Percentiles rank a stretch among this genome's conserved stretches.
These are phyloP conservation scores for Debaryomycetaceae sp. DNA, from an alignment of 1,139 yeast species.

Conservation along the genomic window DNA sequence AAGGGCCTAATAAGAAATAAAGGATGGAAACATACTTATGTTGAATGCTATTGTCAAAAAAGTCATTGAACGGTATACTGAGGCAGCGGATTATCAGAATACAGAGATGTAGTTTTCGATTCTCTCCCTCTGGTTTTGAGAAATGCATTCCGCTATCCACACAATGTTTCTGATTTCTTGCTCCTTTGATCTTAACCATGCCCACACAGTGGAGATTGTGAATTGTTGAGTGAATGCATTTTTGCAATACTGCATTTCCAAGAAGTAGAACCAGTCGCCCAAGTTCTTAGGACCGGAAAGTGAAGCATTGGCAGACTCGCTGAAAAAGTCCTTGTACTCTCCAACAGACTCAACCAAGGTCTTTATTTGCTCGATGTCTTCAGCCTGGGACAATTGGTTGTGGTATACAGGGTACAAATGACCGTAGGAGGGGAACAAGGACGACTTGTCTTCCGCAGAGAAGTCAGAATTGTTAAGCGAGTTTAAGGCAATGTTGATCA, in stretches of 20 bases:
- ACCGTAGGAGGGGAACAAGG: slow-evolving; percentile 79
- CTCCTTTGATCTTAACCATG: slow-evolving; percentile 93
- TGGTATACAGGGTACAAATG: slow-evolving; percentile 75
- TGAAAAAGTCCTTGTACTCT: slow-evolving; percentile 69
- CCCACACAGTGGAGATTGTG: slow-evolving; percentile 87
- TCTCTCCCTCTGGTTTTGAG: slow-evolving; percentile 82
- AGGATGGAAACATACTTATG: neutral
- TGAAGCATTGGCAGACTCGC: slow-evolving; percentile 30
- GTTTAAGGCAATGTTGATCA: slow-evolving; percentile 87
- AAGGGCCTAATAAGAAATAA: neutral
- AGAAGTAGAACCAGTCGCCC: slow-evolving; percentile 90
- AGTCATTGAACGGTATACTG: neutral
- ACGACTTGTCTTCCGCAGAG: slow-evolving; percentile 62
- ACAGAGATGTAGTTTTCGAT: slow-evolving; percentile 76
- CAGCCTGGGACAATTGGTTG: slow-evolving; percentile 66
- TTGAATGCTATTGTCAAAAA: neutral
- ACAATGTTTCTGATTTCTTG: slow-evolving; percentile 96
- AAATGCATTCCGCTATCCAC: slow-evolving; percentile 98
- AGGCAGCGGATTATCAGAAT: slow-evolving; percentile 30
- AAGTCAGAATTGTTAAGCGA: slow-evolving; percentile 78
- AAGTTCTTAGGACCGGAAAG: slow-evolving; percentile 53
- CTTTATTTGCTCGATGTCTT: slow-evolving; percentile 83
- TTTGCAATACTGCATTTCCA: slow-evolving; percentile 89
- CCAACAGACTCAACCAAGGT: slow-evolving; percentile 68
- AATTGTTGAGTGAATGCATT: slow-evolving; percentile 97